Evolutionary conservation across 1,139 yeast genomes (phyloP).

Genomic region (Geotrichum cucujoidarum): DNA sequence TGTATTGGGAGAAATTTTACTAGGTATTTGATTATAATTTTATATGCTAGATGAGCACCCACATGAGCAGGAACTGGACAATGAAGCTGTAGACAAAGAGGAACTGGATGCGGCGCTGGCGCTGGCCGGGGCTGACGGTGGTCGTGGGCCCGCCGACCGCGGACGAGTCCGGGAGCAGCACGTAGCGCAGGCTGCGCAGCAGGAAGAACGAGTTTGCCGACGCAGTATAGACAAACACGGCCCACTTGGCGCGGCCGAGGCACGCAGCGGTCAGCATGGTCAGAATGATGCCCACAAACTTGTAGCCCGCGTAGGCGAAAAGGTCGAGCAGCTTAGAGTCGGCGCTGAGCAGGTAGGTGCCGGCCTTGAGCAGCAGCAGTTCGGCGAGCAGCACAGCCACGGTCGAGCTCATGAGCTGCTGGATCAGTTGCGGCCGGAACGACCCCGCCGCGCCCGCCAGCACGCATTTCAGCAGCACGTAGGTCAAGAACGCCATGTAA

Average conservation of each 20-base stretch:
- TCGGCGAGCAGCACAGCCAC: conserved; percentile 78
- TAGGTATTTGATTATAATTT: background rate
- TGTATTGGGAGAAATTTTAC: background rate
- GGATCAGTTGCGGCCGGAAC: conserved; percentile 90
- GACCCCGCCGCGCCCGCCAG: conserved; percentile 83
- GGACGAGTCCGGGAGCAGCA: conserved; percentile 50
- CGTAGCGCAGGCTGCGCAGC: conserved; percentile 81
- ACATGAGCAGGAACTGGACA: conserved; percentile 62
- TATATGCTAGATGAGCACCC: conserved; percentile 39
- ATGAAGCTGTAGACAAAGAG: conserved; percentile 80
- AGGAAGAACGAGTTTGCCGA: conserved; percentile 42
- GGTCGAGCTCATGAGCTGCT: conserved; percentile 85
- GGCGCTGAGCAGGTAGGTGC: conserved; percentile 57
- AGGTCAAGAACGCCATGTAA: conserved; percentile 79
- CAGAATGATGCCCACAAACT: conserved; percentile 58
- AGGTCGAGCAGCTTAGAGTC: conserved; percentile 69
- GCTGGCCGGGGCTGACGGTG: conserved; percentile 49
- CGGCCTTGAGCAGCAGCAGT: conserved; percentile 53
- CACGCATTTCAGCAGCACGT: conserved; percentile 77
- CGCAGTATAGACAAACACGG: conserved; percentile 39
- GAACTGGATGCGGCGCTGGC: conserved; percentile 81
- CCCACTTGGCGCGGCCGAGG: conserved; percentile 44
- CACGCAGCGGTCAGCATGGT: conserved; percentile 38
- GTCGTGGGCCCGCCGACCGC: conserved; percentile 22
- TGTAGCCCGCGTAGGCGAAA: conserved; percentile 88